Conservation (phyloP, 73 alveolate genomes). For the Stentor coeruleus region DNA sequence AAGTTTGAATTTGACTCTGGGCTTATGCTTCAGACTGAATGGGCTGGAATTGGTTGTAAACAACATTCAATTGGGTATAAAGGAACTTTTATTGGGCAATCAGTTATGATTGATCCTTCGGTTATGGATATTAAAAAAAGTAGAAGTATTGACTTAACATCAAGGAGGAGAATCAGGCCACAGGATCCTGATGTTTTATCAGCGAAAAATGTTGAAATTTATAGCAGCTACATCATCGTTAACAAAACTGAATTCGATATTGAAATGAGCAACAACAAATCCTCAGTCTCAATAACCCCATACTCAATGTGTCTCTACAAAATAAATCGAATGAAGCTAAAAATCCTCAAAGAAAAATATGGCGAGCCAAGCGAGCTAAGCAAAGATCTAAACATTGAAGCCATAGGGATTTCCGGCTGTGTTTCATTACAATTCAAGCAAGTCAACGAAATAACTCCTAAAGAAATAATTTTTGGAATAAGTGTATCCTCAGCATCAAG, state of each 20-base stretch:
- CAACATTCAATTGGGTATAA: too few relatives aligned
- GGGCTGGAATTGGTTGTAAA: not conserved
- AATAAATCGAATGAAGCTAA: not conserved
- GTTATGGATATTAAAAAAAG: not conserved
- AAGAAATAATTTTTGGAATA: not conserved
- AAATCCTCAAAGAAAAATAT: not conserved
- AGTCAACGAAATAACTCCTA: not conserved
- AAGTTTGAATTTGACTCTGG: not conserved
- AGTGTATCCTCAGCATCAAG: not conserved
- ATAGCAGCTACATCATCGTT: not conserved
- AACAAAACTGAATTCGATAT: not conserved
- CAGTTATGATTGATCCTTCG: not conserved
- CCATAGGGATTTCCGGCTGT: slow-evolving; percentile 17
- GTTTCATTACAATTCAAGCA: not conserved
- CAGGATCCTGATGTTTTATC: not conserved
- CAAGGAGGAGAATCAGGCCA: not conserved
- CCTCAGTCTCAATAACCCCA: not conserved
- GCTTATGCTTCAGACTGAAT: too few relatives aligned
- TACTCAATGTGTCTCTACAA: not conserved
- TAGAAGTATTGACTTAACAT: not conserved
- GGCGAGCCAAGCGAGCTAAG: not conserved
- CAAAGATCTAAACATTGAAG: not conserved
- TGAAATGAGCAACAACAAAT: not conserved
- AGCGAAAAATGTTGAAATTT: not conserved
- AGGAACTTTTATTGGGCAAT: not conserved